These are phyloP conservation scores for Malbranchea zuffiana DNA, from an alignment of 2,329 filamentous ascomycete species.

Conservation along the genomic window DNA sequence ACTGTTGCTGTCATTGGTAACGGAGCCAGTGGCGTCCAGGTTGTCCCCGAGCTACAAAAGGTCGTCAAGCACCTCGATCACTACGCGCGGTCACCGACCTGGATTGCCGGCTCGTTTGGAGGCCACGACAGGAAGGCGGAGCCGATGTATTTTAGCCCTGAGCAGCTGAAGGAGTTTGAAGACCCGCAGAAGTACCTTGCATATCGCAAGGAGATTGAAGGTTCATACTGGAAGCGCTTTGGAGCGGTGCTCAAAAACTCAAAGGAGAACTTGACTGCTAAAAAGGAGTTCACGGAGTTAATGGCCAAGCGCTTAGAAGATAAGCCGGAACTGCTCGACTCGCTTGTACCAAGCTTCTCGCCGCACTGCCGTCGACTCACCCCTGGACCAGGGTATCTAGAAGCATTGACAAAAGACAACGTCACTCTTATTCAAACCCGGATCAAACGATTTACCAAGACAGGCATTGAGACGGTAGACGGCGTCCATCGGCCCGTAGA, in stretches of 20 bases:
- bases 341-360: slow-evolving; percentile 26
- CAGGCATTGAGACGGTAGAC: slow-evolving; percentile 33
- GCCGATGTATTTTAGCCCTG: slow-evolving; percentile 9
- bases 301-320: slow-evolving; percentile 9
- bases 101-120: slow-evolving; percentile 10
- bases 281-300: neutral
- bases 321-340: slow-evolving; percentile 4
- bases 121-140: slow-evolving; percentile 5
- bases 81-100: slow-evolving; percentile 20
- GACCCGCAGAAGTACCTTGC: slow-evolving; percentile 20
- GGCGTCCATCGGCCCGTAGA: no score
- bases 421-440: slow-evolving; percentile 12
- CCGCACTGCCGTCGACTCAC: slow-evolving; percentile 29
- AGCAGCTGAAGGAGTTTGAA: slow-evolving; percentile 23
- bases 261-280: neutral
- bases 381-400: slow-evolving; percentile 28
- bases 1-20: slow-evolving; percentile 21
- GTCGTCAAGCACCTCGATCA: slow-evolving; percentile 6
- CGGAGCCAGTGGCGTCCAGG: slow-evolving; percentile 32
- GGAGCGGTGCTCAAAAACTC: neutral
- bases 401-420: slow-evolving; percentile 17
- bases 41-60: slow-evolving; percentile 27
- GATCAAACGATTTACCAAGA: slow-evolving; percentile 14
- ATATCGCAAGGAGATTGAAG: slow-evolving; percentile 27
- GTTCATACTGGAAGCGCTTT: slow-evolving; percentile 5